phyloP scores from a whole-genome alignment of 2,329 filamentous ascomycete species.

The Chaetomium globosum region DNA sequence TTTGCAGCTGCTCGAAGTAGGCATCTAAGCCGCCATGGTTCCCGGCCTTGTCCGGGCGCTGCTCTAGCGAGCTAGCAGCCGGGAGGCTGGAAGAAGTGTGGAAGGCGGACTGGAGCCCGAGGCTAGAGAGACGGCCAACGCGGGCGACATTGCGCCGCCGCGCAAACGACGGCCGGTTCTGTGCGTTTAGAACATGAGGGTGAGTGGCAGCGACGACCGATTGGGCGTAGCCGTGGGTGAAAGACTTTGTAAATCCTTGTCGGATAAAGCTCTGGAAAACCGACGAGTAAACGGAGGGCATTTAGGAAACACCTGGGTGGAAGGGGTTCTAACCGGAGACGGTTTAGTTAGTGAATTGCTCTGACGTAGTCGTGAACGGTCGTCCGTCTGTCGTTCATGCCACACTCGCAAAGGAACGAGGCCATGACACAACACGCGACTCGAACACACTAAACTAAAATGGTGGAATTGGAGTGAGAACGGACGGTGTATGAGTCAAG shows the following conservation, averaged over 20 bases:
- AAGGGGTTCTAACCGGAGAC: conserved; percentile 51
- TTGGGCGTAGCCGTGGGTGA: conserved; percentile 97
- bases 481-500: background rate
- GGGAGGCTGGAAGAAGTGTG: conserved; percentile 62
- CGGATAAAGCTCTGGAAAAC: conserved; percentile 84
- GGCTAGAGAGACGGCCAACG: conserved; percentile 57
- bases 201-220: conserved; percentile 95
- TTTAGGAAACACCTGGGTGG: conserved; percentile 78
- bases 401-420: background rate
- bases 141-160: conserved; percentile 58
- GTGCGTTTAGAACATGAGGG: conserved; percentile 73
- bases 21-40: conserved; percentile 77
- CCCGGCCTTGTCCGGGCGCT: conserved; percentile 55
- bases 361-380: background rate
- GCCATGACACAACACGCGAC: background rate
- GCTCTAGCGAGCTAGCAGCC: conserved; percentile 57
- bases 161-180: conserved; percentile 64
- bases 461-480: background rate
- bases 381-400: background rate
- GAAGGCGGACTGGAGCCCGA: conserved; percentile 78
- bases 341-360: conserved; percentile 1
- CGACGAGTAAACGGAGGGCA: conserved; percentile 73
- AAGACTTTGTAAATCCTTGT: conserved; percentile 94
- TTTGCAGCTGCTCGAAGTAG: conserved; percentile 89
- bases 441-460: background rate